Conservation (phyloP, 192 early-diverging fungal species). For the Entomortierella lignicola region DNA sequence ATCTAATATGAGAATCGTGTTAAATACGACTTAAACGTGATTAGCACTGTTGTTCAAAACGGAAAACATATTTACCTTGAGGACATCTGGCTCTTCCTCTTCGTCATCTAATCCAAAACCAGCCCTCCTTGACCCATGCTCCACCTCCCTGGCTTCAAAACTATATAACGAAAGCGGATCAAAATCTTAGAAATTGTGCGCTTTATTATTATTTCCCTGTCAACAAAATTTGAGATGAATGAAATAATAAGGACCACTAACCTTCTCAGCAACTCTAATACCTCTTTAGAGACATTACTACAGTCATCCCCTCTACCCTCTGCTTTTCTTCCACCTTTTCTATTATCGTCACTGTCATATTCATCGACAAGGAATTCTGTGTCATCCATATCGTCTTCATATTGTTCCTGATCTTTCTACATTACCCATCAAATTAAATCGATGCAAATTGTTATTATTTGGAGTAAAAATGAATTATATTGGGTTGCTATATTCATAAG, state of each 20-base stretch:
- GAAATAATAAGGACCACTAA: background rate
- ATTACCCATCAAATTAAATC: no score
- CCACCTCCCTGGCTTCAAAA: conserved; percentile 35
- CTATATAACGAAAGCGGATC: conserved; percentile 5
- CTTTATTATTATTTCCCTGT: background rate
- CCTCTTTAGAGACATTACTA: conserved; percentile 64
- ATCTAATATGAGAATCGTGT: conserved; percentile 45
- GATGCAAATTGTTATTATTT: no score
- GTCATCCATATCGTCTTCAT: conserved; percentile 51
- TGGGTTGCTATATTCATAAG: background rate
- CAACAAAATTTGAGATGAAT: background rate
- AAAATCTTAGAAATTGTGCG: background rate
- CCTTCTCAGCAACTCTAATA: conserved; percentile 64
- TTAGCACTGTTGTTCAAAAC: background rate
- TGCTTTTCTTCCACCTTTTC: conserved; percentile 2
- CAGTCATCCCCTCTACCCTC: conserved; percentile 31
- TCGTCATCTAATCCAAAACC: conserved; percentile 26
- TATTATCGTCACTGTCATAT: conserved; percentile 73
- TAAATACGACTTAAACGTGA: background rate
- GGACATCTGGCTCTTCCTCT: conserved; percentile 50
- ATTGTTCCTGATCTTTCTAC: conserved; percentile 28
- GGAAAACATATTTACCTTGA: conserved; percentile 52
- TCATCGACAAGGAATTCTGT: conserved; percentile 65
- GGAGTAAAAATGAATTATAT: no score
- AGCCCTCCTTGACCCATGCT: background rate